Evolutionary conservation across 805 yeast species (phyloP).

Genomic region (Candida piceae): DNA sequence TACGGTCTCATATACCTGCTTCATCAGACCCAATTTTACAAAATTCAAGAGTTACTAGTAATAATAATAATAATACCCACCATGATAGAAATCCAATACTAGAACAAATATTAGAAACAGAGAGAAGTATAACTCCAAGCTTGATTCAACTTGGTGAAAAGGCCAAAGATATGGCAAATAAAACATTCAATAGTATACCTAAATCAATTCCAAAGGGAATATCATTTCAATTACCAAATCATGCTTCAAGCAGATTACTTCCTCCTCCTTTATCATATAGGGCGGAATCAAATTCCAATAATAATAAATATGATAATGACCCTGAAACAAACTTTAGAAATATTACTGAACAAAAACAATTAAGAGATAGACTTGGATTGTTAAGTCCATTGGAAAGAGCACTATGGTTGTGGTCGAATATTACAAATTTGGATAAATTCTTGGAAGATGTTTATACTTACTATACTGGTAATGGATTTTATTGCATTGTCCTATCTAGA

Average conservation of each 20-base stretch:
- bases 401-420: constrained; percentile 94
- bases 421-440: constrained; percentile 84
- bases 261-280: constrained; percentile 15
- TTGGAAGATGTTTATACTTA: constrained; percentile 78
- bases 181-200: constrained; percentile 21
- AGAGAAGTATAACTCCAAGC: constrained; percentile 16
- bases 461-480: constrained; percentile 79
- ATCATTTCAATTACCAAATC: constrained; percentile 17
- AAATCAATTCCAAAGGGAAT: constrained; percentile 19
- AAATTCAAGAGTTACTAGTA: background rate
- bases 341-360: constrained; percentile 18
- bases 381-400: constrained; percentile 71
- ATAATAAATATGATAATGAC: constrained; percentile 6
- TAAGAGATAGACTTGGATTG: constrained; percentile 33
- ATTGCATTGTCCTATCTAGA: constrained; percentile 67
- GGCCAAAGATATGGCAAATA: constrained; percentile 25
- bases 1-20: constrained; percentile 4
- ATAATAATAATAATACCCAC: background rate
- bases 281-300: background rate
- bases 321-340: constrained; percentile 1
- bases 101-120: constrained; percentile 16
- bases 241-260: constrained; percentile 12
- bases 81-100: constrained; percentile 11
- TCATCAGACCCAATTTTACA: too few relatives aligned
- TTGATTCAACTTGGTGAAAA: constrained; percentile 20